Percentiles rank a stretch among this genome's conserved stretches.
phyloP scores from a whole-genome alignment of 2,329 filamentous ascomycete species.

The Daldinia eschscholtzii region DNA sequence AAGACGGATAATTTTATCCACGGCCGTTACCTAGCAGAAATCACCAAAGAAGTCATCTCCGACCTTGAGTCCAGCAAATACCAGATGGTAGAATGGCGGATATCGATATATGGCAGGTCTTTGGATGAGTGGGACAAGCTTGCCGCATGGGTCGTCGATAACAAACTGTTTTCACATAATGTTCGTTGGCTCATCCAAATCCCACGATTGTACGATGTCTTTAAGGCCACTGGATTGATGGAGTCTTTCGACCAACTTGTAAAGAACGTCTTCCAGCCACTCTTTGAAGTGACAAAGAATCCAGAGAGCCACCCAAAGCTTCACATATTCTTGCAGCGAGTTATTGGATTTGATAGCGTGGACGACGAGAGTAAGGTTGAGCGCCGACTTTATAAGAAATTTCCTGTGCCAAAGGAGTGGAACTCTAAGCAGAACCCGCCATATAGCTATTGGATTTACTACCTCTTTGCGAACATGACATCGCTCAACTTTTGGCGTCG shows the following conservation, averaged over 20 bases:
- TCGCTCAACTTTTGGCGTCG: constrained; percentile 94
- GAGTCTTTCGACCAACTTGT: constrained; percentile 91
- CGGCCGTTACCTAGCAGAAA: constrained; percentile 94
- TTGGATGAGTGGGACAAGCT: constrained; percentile 98
- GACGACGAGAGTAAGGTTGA: constrained; percentile 99
- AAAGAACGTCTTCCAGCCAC: constrained; percentile 89
- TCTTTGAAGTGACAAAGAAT: constrained; percentile 94
- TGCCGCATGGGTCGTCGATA: constrained; percentile 96
- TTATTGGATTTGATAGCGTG: constrained; percentile 97
- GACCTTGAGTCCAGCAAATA: constrained; percentile 99
- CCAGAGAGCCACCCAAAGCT: constrained; percentile 90
- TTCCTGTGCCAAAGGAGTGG: constrained; percentile 90
- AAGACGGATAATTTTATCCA: constrained; percentile 99
- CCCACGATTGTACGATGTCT: constrained; percentile 93
- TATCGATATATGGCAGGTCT: constrained; percentile 94
- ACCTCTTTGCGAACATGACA: constrained; percentile 92
- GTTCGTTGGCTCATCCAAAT: constrained; percentile 98
- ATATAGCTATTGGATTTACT: constrained; percentile 99
- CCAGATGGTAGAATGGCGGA: constrained; percentile 99
- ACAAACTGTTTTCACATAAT: constrained; percentile 97
- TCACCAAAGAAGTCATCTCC: constrained; percentile 96
- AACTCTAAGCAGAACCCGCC: constrained; percentile 94
- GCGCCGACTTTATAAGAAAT: constrained; percentile 93
- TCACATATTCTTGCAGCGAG: constrained; percentile 92
- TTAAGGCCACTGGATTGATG: constrained; percentile 90